phyloP scores from a whole-genome alignment of 1,284 basidiomycete species.

The Schizopora paradoxa region DNA sequence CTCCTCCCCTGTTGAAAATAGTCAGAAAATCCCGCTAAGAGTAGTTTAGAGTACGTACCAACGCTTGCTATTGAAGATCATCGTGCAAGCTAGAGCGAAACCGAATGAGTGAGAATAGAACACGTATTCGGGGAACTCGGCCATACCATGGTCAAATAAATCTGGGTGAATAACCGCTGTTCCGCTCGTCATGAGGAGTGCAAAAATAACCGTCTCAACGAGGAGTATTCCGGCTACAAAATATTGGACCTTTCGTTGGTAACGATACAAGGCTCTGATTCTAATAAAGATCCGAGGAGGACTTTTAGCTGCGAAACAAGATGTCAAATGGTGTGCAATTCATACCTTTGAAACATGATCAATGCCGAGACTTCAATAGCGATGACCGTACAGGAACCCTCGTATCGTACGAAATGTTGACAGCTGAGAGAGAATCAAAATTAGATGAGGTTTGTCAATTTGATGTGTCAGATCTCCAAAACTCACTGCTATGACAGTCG shows the following conservation, averaged over 20 bases:
- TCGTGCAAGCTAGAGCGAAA: conserved; percentile 8
- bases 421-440: not conserved
- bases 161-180: not conserved
- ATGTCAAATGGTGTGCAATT: not conserved
- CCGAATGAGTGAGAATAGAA: conserved; percentile 4
- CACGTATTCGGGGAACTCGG: too few relatives aligned
- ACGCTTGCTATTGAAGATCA: conserved; percentile 8
- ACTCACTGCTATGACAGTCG: too few relatives aligned
- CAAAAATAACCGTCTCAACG: not conserved
- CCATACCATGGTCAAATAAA: not conserved
- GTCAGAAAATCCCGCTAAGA: too few relatives aligned
- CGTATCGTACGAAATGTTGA: conserved; percentile 9
- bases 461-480: not conserved
- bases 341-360: conserved; percentile 9
- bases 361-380: conserved; percentile 6
- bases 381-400: conserved; percentile 12
- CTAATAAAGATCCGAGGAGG: not conserved
- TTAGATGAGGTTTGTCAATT: too few relatives aligned
- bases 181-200: conserved; percentile 5
- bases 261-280: conserved; percentile 8
- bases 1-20: not conserved
- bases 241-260: not conserved
- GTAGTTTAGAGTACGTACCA: conserved; percentile 7
- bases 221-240: not conserved
- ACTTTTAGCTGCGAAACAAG: not conserved